Percentiles rank a stretch among this genome's conserved stretches.
Conservation (phyloP, 192 early-diverging fungal genomes). For the Podila verticillata region DNA sequence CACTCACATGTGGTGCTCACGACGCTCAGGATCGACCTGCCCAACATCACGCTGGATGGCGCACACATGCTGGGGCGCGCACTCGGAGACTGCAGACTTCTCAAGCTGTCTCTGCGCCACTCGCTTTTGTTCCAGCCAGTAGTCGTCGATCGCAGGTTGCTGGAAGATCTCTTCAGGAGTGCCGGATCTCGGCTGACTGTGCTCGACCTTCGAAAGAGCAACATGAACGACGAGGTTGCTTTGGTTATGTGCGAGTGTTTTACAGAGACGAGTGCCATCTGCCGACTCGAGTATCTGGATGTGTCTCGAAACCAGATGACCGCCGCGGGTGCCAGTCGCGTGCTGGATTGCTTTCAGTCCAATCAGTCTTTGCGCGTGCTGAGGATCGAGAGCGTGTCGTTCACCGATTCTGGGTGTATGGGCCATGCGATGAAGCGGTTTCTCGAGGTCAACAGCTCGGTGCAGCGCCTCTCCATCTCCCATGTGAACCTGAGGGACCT, state of each 20-base stretch:
- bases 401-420: constrained; percentile 18
- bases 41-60: constrained; percentile 12
- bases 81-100: constrained; percentile 5
- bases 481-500: constrained; percentile 39
- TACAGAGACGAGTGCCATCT: not conserved
- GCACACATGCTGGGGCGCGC: constrained; percentile 5
- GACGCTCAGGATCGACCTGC: constrained; percentile 20
- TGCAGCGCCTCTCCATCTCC: constrained; percentile 24
- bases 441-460: constrained; percentile 15
- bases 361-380: constrained; percentile 4
- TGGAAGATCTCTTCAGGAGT: constrained; percentile 11
- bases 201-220: constrained; percentile 12
- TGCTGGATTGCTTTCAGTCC: constrained; percentile 11
- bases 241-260: constrained; percentile 12
- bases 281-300: constrained; percentile 19
- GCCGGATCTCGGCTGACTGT: constrained; percentile 12
- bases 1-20: not conserved
- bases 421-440: constrained; percentile 26
- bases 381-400: constrained; percentile 31
- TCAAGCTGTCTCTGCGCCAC: constrained; percentile 21
- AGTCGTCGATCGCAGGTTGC: not conserved
- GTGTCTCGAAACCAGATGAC: constrained; percentile 33
- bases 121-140: constrained; percentile 12
- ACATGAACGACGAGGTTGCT: constrained; percentile 22
- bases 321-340: constrained; percentile 6